phyloP scores from a whole-genome alignment of 2,329 filamentous ascomycete species.

The Malbranchea cinnamomea region DNA sequence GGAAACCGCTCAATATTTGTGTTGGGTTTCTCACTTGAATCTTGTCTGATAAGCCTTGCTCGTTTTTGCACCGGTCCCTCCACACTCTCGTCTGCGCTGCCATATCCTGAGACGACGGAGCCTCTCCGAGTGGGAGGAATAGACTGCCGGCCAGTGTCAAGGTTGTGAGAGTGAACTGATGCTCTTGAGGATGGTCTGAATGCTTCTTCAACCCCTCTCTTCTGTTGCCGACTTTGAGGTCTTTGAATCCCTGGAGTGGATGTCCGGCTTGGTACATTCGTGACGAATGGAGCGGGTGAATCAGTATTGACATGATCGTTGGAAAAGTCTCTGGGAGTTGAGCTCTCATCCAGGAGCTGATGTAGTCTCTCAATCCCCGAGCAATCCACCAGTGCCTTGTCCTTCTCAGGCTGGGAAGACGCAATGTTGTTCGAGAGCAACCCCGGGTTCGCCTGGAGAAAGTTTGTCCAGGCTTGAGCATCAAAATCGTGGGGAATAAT shows the following conservation, averaged over 20 bases:
- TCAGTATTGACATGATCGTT: constrained; percentile 20
- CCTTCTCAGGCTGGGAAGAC: constrained; percentile 14
- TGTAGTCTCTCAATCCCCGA: constrained; percentile 31
- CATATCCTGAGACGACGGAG: constrained; percentile 44
- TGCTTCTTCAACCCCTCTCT: constrained; percentile 24
- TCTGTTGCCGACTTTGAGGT: constrained; percentile 12
- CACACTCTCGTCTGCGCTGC: constrained; percentile 52
- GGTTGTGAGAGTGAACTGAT: constrained; percentile 35
- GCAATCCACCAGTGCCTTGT: constrained; percentile 23
- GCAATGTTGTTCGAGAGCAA: constrained; percentile 16
- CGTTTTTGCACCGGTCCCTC: constrained; percentile 57
- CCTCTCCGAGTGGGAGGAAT: constrained; percentile 17
- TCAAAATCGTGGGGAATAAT: constrained; percentile 48
- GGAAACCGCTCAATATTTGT: constrained; percentile 52
- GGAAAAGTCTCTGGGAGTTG: constrained; percentile 27
- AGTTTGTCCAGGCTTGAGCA: constrained; percentile 61
- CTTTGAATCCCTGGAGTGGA: constrained; percentile 22
- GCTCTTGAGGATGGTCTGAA: constrained; percentile 48
- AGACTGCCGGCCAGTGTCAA: constrained; percentile 16
- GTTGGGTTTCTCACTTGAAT: constrained; percentile 55
- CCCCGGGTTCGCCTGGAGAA: constrained; percentile 55
- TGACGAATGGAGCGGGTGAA: constrained; percentile 24
- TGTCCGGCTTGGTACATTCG: constrained; percentile 20
- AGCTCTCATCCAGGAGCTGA: constrained; percentile 28
- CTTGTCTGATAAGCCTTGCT: constrained; percentile 59